Conservation (phyloP, 305 asterid species). For the Fraxinus xanthoxyloides region DNA sequence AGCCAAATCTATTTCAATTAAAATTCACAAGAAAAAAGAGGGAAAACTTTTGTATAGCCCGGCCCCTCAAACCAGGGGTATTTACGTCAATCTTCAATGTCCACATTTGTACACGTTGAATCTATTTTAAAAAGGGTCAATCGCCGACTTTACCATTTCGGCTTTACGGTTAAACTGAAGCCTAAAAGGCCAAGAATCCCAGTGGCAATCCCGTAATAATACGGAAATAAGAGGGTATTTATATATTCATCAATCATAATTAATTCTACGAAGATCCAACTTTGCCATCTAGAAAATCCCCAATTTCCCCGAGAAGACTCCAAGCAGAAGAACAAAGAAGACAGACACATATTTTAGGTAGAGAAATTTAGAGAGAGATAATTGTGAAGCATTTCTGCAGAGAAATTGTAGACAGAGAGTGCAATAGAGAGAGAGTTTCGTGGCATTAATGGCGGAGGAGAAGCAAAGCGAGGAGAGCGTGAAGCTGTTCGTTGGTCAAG, state of each 20-base stretch:
- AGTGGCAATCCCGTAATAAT: conserved; percentile 45
- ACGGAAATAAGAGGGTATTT: conserved; percentile 24
- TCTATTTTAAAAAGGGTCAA: conserved; percentile 30
- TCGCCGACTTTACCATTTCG: conserved; percentile 42
- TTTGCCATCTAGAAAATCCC: conserved; percentile 41
- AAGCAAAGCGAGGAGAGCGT: conserved; percentile 60
- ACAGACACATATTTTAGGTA: background rate
- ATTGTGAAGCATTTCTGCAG: conserved; percentile 11
- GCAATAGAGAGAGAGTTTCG: background rate
- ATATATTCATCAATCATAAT: conserved; percentile 13
- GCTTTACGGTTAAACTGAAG: conserved; percentile 30
- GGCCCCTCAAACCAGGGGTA: conserved; percentile 15
- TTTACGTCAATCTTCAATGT: background rate
- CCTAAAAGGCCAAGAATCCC: background rate
- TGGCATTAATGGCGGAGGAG: conserved; percentile 67
- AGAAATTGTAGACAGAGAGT: conserved; percentile 7
- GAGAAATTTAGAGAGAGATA: background rate
- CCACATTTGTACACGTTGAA: background rate
- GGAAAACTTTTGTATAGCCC: background rate
- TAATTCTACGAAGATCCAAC: conserved; percentile 34
- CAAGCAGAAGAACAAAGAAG: conserved; percentile 22
- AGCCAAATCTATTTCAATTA: conserved; percentile 5
- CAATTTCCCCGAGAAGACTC: conserved; percentile 37
- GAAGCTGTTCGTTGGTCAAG: conserved; percentile 87
- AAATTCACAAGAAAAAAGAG: background rate